A percentile compares a stretch with the other conserved stretches of the same genome.
Conservation (phyloP, 495 filamentous ascomycete genomes). For the Tuber microsphaerosporum region DNA sequence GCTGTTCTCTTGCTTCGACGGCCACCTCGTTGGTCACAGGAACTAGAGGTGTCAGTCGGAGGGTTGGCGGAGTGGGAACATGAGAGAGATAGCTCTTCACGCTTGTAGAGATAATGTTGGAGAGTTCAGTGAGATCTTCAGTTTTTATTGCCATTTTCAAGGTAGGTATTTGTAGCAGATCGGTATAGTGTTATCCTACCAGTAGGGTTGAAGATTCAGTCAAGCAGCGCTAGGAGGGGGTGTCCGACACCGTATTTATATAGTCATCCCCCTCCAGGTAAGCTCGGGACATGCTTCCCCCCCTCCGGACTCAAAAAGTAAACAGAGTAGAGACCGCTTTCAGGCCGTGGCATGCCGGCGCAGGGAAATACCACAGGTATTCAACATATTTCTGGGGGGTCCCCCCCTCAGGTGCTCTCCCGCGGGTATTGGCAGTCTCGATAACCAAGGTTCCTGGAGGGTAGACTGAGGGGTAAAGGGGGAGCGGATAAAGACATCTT, state of each 20-base stretch:
- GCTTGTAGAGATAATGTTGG: slow-evolving; percentile 3
- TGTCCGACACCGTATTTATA: neutral
- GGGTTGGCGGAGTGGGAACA: neutral
- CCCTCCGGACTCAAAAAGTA: too few relatives aligned
- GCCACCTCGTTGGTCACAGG: slow-evolving; percentile 5
- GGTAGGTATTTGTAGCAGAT: neutral
- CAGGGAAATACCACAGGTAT: too few relatives aligned
- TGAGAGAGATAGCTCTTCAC: slow-evolving; percentile 11
- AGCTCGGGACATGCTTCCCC: neutral
- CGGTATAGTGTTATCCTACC: neutral
- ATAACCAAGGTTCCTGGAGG: too few relatives aligned
- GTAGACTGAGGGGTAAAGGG: too few relatives aligned
- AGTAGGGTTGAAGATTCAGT: too few relatives aligned
- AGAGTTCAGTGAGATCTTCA: slow-evolving; percentile 9
- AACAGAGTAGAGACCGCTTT: too few relatives aligned
- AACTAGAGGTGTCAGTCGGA: slow-evolving; percentile 7
- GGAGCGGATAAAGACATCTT: too few relatives aligned
- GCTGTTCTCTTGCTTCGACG: slow-evolving; percentile 1
- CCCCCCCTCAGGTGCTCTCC: too few relatives aligned
- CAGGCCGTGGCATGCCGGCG: too few relatives aligned
- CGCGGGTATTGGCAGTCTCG: too few relatives aligned
- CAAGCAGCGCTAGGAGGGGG: neutral
- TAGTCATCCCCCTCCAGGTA: neutral
- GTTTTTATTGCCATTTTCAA: slow-evolving; percentile 11
- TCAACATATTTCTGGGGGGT: too few relatives aligned